phyloP scores from a whole-genome alignment of 305 asterid genomes.

The Striga hermonthica region DNA sequence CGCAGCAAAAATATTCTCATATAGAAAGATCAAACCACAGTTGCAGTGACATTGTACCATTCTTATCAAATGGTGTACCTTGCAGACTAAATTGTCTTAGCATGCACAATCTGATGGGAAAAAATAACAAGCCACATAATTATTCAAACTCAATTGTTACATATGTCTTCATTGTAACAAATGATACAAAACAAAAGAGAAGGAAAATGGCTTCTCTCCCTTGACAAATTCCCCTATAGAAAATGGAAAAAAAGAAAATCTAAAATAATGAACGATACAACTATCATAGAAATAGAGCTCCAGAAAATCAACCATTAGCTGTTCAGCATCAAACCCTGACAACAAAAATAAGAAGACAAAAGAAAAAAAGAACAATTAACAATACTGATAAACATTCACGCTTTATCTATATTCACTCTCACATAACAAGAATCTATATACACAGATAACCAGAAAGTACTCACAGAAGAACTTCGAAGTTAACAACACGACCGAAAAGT shows the following conservation, averaged over 20 bases:
- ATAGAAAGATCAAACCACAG: conserved; percentile 31
- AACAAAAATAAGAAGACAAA: conserved; percentile 41
- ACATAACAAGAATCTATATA: background rate
- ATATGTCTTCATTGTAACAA: conserved; percentile 38
- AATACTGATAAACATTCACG: conserved; percentile 28
- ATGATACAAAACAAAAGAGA: conserved; percentile 29
- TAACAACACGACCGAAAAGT: conserved; percentile 24
- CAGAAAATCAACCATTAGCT: conserved; percentile 55
- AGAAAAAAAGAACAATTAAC: conserved; percentile 27
- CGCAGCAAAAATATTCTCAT: conserved; percentile 34
- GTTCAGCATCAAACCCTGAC: conserved; percentile 60
- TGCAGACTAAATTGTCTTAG: conserved; percentile 33
- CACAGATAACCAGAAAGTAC: conserved; percentile 12
- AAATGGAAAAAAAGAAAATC: conserved; percentile 22
- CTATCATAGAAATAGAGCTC: conserved; percentile 47
- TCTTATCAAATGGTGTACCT: conserved; percentile 37
- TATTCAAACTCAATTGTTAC: conserved; percentile 41
- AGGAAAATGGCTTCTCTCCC: conserved; percentile 30
- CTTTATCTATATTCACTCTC: background rate
- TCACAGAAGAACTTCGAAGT: conserved; percentile 40
- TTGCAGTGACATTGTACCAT: conserved; percentile 36
- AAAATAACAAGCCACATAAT: conserved; percentile 33
- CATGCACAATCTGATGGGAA: conserved; percentile 36
- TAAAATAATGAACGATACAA: conserved; percentile 32
- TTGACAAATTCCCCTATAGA: conserved; percentile 28